phyloP scores from a whole-genome alignment of 805 yeast species.

The Candida tibetensis region DNA sequence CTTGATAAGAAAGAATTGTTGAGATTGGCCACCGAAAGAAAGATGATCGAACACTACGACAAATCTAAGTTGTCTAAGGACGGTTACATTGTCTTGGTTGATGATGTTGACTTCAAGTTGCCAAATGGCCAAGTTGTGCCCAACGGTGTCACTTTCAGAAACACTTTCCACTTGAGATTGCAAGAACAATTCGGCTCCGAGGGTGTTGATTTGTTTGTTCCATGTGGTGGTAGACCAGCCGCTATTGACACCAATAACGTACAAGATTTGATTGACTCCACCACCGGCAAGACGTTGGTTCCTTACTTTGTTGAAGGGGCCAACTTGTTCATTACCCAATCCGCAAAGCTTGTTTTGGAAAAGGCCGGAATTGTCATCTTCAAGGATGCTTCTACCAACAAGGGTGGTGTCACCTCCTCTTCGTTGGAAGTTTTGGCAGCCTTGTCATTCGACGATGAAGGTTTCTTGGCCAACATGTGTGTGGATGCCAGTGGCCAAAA shows the following conservation, averaged over 20 bases:
- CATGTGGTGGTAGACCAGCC: conserved; percentile 99
- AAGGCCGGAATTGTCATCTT: conserved; percentile 81
- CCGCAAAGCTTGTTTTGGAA: conserved; percentile 85
- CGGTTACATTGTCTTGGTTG: conserved; percentile 83
- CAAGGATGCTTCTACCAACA: conserved; percentile 96
- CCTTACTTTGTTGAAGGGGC: conserved; percentile 98
- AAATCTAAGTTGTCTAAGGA: conserved; percentile 58
- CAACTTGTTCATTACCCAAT: conserved; percentile 89
- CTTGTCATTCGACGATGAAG: conserved; percentile 81
- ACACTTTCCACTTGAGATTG: conserved; percentile 77
- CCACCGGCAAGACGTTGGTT: conserved; percentile 71
- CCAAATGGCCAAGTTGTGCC: conserved; percentile 76
- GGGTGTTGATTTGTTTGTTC: conserved; percentile 81
- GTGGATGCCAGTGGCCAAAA: conserved; percentile 53
- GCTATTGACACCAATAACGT: conserved; percentile 89
- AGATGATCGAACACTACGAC: conserved; percentile 71
- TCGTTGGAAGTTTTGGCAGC: conserved; percentile 95
- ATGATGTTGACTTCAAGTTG: conserved; percentile 72
- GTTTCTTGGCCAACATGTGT: conserved; percentile 79
- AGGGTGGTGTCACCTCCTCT: conserved; percentile 98
- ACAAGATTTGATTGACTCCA: conserved; percentile 61
- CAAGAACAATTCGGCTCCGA: conserved; percentile 58
- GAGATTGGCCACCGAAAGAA: conserved; percentile 74
- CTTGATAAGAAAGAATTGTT: conserved; percentile 74
- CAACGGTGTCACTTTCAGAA: conserved; percentile 88